Evolutionary conservation across 2,329 filamentous ascomycete species (phyloP), one percentile per base, ranked within the genome.

Genomic region (Neonectria punicea): DNA sequence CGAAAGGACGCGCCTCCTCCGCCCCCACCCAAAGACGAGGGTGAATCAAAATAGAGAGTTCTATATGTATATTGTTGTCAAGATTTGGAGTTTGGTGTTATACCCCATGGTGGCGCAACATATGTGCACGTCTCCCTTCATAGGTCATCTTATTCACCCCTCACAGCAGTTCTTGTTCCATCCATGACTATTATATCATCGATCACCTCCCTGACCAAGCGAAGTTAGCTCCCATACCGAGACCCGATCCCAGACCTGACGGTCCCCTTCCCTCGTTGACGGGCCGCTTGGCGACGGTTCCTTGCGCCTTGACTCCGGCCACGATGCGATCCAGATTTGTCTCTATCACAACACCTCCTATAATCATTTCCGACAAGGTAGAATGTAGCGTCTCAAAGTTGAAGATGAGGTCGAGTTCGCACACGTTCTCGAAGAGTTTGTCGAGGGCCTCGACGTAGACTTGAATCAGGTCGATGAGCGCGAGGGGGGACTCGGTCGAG

Each of bases 341-440:
- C 83, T 98, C 95, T 25, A 98, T 90, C 16, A 98, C 95, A 14
- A 98, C 93, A 1, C 95, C 95, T 14, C 95, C 95, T 16, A 97
- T 93, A 61, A 98, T 92, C 93, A 98, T 97, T 84, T 98, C 95
- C 63, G 90, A 90, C 10, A 98, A 83, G 16, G 94, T 90, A 9
- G 95, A 92, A 83, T 99, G 96, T 74, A 99, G 85, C 16, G 94
- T 97, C 86, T 99, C 96, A 74, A 97, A 99, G 78, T 98, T 98
- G 84, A 99, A 99, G 79, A 99, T 99, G 72, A 99, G 86, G 80
- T 99, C 94, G 61, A 99, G 85, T 83, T 99, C 96, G 86, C 96
- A 99, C 10, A 99, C 96, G 78, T 99, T 98, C 82, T 98, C 96
- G 77, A 99, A 99, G 44, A 99, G 86, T 69, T 93, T 90, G 79